Evolutionary conservation across 176 grass and related monocot genomes (phyloP), one percentile per base, ranked within the genome.

Genomic region (Oryza rufipogon): DNA sequence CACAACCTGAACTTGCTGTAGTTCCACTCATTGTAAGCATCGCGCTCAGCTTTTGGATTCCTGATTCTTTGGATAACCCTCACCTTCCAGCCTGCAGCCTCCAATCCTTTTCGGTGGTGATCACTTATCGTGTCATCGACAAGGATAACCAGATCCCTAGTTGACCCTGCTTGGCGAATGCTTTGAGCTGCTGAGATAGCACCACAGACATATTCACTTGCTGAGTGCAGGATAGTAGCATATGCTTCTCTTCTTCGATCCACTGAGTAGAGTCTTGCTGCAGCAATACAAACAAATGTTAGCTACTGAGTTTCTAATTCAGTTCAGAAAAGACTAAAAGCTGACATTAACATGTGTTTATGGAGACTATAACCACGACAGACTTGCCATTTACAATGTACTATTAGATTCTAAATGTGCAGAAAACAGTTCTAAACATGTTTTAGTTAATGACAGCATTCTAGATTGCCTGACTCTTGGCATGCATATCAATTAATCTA

Each of bases 1-100:
- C 96, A 98, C 58, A 98, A 58, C 75, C 96, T 88, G 77, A 98
- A 98, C 87, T 98, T 98, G 66, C 96, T 98, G 80, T 98, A 98
- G 85, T 98, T 98, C 87, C 91, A 98, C 83, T 98, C 96, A 2
- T 98, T 98, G 87, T 98, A 98, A 22, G 96, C 86, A 54, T 98
- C 74, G 2, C 77, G 86, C 73, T 85, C 80, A 5, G 96, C 96
- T 78, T 95, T 98, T 5, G 96, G 96, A 9, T 98, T 98, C 71
- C 96, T 90, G 65, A 98, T 98, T 17, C 96, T 81, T 17, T 89
- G 30, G 22, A 95, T 98, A 61, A 89, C 79, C 19, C 92, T 85
- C 33, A 97, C 86, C 70, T 97, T 94, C 95, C 95, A 97, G 38
- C 95, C 95, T 3, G 95, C 95, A 9, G 88, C 64, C 69, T 92